Evolutionary conservation across 371 early-diverging fungal genomes (phyloP).

Genomic region (Caulochytrium protostelioides): DNA sequence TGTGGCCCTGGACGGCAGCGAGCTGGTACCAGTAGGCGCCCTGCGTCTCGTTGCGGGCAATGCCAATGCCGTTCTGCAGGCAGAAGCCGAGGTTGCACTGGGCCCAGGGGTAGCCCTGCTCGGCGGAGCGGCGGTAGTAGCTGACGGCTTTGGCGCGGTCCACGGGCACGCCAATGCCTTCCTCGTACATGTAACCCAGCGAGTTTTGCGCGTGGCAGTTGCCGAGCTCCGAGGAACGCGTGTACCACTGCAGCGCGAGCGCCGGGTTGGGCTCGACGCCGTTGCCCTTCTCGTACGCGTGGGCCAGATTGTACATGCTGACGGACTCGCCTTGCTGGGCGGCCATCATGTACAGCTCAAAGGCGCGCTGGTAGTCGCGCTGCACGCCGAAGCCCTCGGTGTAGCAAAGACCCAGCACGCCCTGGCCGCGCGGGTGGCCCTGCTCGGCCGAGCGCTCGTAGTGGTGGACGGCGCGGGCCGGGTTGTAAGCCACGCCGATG

Average conservation of each 20-base stretch:
- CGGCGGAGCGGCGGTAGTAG: slow-evolving; percentile 48
- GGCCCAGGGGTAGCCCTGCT: slow-evolving; percentile 47
- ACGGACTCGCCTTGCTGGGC: slow-evolving; percentile 28
- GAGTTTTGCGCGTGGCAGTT: slow-evolving; percentile 74
- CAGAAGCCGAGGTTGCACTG: slow-evolving; percentile 64
- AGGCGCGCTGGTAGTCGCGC: slow-evolving; percentile 8
- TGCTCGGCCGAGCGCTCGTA: slow-evolving; percentile 49
- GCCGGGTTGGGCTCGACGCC: slow-evolving; percentile 36
- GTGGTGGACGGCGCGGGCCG: slow-evolving; percentile 38
- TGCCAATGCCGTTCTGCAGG: slow-evolving; percentile 65
- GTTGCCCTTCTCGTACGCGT: slow-evolving; percentile 68
- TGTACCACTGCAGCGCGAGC: slow-evolving; percentile 50
- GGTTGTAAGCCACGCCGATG: slow-evolving; percentile 40
- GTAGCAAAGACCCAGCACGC: slow-evolving; percentile 72
- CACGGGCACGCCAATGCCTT: slow-evolving; percentile 43
- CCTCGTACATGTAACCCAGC: slow-evolving; percentile 58
- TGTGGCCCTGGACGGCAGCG: slow-evolving; percentile 55
- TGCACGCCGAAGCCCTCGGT: slow-evolving; percentile 63
- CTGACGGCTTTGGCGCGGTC: slow-evolving; percentile 33
- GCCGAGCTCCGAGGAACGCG: slow-evolving; percentile 48
- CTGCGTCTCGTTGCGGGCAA: slow-evolving; percentile 25
- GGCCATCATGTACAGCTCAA: slow-evolving; percentile 18
- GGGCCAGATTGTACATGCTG: slow-evolving; percentile 64
- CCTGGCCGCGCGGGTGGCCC: slow-evolving; percentile 55
- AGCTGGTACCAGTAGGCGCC: slow-evolving; percentile 60